Percentiles rank a stretch among this genome's conserved stretches.
phyloP scores from a whole-genome alignment of 768 basidiomycete genomes.

The Calocera cornea region DNA sequence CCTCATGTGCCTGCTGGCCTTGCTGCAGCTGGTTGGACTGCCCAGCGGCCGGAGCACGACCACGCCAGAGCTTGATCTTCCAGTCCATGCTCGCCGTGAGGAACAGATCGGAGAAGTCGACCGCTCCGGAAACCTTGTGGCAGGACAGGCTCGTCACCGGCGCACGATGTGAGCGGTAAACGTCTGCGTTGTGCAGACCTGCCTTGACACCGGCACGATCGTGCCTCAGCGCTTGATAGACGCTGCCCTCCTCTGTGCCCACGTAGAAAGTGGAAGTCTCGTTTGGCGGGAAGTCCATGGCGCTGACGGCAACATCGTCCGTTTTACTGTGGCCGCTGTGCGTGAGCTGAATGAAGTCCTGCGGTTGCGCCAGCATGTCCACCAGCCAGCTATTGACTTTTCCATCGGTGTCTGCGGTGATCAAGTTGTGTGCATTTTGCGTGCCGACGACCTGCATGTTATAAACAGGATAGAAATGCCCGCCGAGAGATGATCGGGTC shows the following conservation, averaged over 20 bases:
- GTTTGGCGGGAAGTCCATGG: constrained; percentile 86
- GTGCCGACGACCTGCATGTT: constrained; percentile 98
- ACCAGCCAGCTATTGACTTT: constrained; percentile 95
- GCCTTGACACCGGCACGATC: constrained; percentile 96
- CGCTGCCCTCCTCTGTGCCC: constrained; percentile 93
- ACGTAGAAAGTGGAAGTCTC: constrained; percentile 97
- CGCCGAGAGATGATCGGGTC: constrained; percentile 74
- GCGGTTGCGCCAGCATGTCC: constrained; percentile 97
- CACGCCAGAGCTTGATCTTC: constrained; percentile 94
- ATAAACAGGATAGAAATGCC: constrained; percentile 97
- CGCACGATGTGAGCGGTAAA: constrained; percentile 84
- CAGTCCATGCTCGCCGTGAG: constrained; percentile 88
- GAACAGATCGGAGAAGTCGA: constrained; percentile 94
- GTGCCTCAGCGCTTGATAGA: constrained; percentile 93
- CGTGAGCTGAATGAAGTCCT: constrained; percentile 55
- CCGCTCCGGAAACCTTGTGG: constrained; percentile 79
- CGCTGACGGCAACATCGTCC: constrained; percentile 87
- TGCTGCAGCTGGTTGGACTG: constrained; percentile 62
- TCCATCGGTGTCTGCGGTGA: constrained; percentile 94
- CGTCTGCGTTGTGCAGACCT: constrained; percentile 81
- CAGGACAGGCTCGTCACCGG: constrained; percentile 92
- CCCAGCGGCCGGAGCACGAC: constrained; percentile 32
- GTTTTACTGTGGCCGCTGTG: constrained; percentile 93
- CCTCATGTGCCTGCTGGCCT: constrained; percentile 30
- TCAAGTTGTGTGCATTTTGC: constrained; percentile 95